Evolutionary conservation across 2,329 filamentous ascomycete genomes (phyloP).

Genomic region (Colletotrichum phormii): DNA sequence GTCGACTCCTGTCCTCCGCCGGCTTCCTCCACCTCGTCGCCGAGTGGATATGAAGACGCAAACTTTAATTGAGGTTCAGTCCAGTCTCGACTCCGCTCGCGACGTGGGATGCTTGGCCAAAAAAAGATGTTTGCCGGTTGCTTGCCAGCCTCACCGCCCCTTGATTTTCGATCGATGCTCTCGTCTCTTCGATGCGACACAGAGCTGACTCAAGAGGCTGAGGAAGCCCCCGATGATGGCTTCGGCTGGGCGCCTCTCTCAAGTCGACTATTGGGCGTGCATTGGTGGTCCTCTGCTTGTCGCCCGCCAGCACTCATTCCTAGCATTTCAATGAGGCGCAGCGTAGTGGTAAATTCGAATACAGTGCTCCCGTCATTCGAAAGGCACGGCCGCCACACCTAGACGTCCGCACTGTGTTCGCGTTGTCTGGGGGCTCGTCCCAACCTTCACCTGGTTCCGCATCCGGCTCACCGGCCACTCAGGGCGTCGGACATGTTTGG

Average conservation of each 20-base stretch:
- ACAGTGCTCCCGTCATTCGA: neutral
- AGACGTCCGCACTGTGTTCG: slow-evolving; percentile 23
- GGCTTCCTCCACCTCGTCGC: slow-evolving; percentile 7
- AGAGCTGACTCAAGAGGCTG: slow-evolving; percentile 16
- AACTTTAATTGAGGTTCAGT: slow-evolving; percentile 33
- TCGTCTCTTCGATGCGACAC: neutral
- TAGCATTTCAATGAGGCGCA: neutral
- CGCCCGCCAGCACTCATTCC: slow-evolving; percentile 8
- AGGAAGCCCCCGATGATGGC: neutral
- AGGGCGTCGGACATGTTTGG: neutral
- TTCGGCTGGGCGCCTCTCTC: slow-evolving; percentile 7
- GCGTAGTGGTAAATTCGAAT: neutral
- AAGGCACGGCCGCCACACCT: neutral
- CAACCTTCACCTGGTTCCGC: slow-evolving; percentile 17
- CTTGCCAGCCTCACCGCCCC: slow-evolving; percentile 24
- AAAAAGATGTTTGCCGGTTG: slow-evolving; percentile 4
- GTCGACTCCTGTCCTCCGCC: slow-evolving; percentile 12
- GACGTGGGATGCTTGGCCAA: slow-evolving; percentile 24
- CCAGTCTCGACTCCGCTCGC: slow-evolving; percentile 20
- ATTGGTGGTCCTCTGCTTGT: neutral
- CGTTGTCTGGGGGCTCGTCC: neutral
- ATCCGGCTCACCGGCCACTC: slow-evolving; percentile 9
- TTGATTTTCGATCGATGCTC: neutral
- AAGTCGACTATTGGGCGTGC: neutral
- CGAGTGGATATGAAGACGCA: slow-evolving; percentile 20